Percentiles rank a stretch among this genome's conserved stretches.
phyloP scores from a whole-genome alignment of 345 rosid species.

The Passiflora organensis region DNA sequence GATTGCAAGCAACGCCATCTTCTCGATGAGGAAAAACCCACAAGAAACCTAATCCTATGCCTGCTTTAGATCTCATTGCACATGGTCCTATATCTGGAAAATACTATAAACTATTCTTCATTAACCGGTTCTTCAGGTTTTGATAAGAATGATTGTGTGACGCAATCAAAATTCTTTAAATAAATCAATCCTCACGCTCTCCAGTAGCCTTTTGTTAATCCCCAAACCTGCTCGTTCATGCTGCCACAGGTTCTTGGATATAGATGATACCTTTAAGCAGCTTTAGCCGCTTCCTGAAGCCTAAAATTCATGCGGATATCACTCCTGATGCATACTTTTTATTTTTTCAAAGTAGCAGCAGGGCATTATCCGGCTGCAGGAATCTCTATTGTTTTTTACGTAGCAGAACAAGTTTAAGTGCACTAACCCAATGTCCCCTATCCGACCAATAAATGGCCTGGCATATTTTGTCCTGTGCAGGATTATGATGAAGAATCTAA shows the following conservation, averaged over 20 bases:
- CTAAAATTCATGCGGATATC: slow-evolving; percentile 1
- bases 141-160: slow-evolving; percentile 6
- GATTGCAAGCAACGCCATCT: no score
- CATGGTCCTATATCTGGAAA: slow-evolving; percentile 30
- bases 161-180: slow-evolving; percentile 1
- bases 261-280: slow-evolving; percentile 13
- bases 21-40: slow-evolving; percentile 23
- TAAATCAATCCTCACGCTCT: slow-evolving; percentile 18
- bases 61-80: slow-evolving; percentile 47
- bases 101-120: slow-evolving; percentile 15
- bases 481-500: slow-evolving; percentile 51
- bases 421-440: neutral
- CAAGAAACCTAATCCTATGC: slow-evolving; percentile 52
- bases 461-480: slow-evolving; percentile 28
- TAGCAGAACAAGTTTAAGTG: neutral
- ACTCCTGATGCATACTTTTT: neutral
- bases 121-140: slow-evolving; percentile 13
- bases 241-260: slow-evolving; percentile 16
- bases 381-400: neutral
- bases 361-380: no score
- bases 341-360: no score
- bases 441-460: neutral
- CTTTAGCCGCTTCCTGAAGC: neutral
- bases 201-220: slow-evolving; percentile 8
- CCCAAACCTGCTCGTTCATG: slow-evolving; percentile 12